Conservation (phyloP, 768 basidiomycete genomes). For the Pholiota molesta region DNA sequence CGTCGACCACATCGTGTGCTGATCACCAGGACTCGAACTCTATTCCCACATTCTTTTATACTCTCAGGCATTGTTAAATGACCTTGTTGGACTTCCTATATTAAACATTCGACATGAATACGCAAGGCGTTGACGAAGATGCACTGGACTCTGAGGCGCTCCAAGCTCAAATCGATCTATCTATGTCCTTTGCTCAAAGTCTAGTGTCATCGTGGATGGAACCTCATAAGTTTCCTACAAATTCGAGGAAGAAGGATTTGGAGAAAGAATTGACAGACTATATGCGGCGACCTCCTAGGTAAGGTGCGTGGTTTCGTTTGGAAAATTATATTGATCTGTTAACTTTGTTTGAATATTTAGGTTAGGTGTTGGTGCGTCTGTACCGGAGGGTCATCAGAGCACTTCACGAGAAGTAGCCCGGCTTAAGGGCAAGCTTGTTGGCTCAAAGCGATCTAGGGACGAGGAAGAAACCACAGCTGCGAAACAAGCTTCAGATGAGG, state of each 20-base stretch:
- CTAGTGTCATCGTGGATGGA: slow-evolving; percentile 81
- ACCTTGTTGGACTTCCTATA: background rate
- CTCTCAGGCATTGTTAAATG: background rate
- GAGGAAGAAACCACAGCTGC: slow-evolving; percentile 35
- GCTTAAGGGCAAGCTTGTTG: slow-evolving; percentile 61
- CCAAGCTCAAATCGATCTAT: slow-evolving; percentile 82
- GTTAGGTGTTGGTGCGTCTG: slow-evolving; percentile 73
- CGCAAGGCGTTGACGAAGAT: slow-evolving; percentile 44
- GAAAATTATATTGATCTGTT: slow-evolving; percentile 10
- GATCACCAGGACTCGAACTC: background rate
- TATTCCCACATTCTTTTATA: background rate
- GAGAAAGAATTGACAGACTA: slow-evolving; percentile 67
- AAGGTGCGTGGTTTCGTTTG: slow-evolving; percentile 23
- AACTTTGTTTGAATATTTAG: slow-evolving; percentile 35
- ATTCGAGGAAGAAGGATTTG: slow-evolving; percentile 36
- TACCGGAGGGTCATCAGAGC: slow-evolving; percentile 47
- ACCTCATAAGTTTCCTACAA: slow-evolving; percentile 45
- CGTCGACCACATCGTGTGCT: slow-evolving; percentile 1
- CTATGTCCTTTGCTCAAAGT: slow-evolving; percentile 75
- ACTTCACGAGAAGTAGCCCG: slow-evolving; percentile 58
- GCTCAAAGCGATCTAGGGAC: slow-evolving; percentile 50
- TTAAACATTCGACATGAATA: slow-evolving; percentile 22
- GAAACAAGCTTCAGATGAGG: slow-evolving; percentile 37
- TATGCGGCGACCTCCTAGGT: slow-evolving; percentile 75
- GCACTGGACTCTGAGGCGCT: slow-evolving; percentile 67